Percentiles rank a stretch among this genome's conserved stretches.
phyloP scores from a whole-genome alignment of 495 filamentous ascomycete species.

The Bacidia gigantensis region DNA sequence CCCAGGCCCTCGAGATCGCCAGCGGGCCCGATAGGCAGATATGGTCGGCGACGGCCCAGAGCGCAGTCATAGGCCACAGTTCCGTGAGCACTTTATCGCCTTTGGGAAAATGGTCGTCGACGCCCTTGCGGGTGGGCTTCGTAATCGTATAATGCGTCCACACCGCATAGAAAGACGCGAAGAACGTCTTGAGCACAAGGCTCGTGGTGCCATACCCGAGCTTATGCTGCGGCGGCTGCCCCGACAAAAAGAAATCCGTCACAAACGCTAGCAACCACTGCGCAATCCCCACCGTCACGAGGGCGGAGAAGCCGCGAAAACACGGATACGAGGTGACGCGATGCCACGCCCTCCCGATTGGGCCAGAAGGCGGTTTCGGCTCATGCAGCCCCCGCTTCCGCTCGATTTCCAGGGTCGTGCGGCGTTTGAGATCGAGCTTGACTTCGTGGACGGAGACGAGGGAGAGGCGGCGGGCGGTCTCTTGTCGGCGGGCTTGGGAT shows the following conservation, averaged over 20 bases:
- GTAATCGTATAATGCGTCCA: constrained; percentile 19
- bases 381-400: background rate
- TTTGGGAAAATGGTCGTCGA: constrained; percentile 17
- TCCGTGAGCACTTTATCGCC: constrained; percentile 13
- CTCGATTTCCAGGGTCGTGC: background rate
- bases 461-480: background rate
- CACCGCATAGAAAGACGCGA: constrained; percentile 11
- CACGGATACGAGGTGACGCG: constrained; percentile 8
- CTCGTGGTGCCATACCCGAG: constrained; percentile 18
- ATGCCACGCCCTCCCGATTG: constrained; percentile 1
- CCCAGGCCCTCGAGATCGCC: constrained; percentile 12
- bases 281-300: constrained; percentile 13
- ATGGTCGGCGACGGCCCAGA: constrained; percentile 13
- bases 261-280: constrained; percentile 16
- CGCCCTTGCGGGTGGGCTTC: constrained; percentile 11
- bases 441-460: constrained; percentile 11
- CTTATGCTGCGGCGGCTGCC: constrained; percentile 14
- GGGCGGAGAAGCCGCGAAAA: constrained; percentile 14
- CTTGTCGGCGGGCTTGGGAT: background rate
- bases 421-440: constrained; percentile 8
- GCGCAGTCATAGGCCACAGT: constrained; percentile 13
- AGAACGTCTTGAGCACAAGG: constrained; percentile 13
- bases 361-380: background rate
- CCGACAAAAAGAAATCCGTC: constrained; percentile 18
- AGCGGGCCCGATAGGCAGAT: constrained; percentile 11